A percentile compares a stretch with the other conserved stretches of the same genome.
These are phyloP conservation scores for Flaveria sonorensis DNA, from an alignment of 129 eudicot genomes.

Conservation along the genomic window DNA sequence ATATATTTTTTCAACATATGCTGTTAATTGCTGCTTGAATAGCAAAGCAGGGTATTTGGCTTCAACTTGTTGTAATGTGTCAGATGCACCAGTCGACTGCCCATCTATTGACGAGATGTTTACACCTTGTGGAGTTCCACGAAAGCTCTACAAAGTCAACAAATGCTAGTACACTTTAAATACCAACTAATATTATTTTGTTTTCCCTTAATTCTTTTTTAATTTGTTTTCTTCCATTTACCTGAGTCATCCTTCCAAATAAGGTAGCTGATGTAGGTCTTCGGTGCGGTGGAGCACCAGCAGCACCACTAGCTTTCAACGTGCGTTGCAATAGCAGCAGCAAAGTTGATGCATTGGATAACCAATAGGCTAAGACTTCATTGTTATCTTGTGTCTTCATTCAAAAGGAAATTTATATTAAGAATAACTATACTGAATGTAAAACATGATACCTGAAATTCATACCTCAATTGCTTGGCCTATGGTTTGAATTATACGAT, in stretches of 20 bases:
- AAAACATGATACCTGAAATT: not conserved
- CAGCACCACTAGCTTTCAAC: slow-evolving; percentile 81
- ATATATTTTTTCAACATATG: slow-evolving; percentile 87
- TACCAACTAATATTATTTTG: slow-evolving; percentile 6
- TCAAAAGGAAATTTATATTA: slow-evolving; percentile 27
- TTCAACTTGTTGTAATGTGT: slow-evolving; percentile 66
- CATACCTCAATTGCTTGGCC: slow-evolving; percentile 91
- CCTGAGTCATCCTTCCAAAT: slow-evolving; percentile 96
- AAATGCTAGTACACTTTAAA: slow-evolving; percentile 12
- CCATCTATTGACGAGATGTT: slow-evolving; percentile 60
- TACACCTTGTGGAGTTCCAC: slow-evolving; percentile 78
- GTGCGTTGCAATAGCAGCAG: slow-evolving; percentile 80
- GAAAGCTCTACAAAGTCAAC: slow-evolving; percentile 63
- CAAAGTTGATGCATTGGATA: slow-evolving; percentile 84
- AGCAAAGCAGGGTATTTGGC: slow-evolving; percentile 89
- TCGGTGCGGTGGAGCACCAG: slow-evolving; percentile 79
- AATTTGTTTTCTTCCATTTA: slow-evolving; percentile 15
- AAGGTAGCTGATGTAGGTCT: slow-evolving; percentile 61
- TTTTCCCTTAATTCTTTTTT: not conserved
- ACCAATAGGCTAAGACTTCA: slow-evolving; percentile 82
- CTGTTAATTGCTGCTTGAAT: slow-evolving; percentile 86
- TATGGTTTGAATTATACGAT: slow-evolving; percentile 84
- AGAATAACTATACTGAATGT: not conserved
- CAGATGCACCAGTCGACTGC: slow-evolving; percentile 53
- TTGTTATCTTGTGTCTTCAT: slow-evolving; percentile 88